A percentile compares a stretch with the other conserved stretches of the same genome.
These are phyloP conservation scores for Termitomyces sp. DNA, from an alignment of 1,284 basidiomycete species.

Conservation along the genomic window DNA sequence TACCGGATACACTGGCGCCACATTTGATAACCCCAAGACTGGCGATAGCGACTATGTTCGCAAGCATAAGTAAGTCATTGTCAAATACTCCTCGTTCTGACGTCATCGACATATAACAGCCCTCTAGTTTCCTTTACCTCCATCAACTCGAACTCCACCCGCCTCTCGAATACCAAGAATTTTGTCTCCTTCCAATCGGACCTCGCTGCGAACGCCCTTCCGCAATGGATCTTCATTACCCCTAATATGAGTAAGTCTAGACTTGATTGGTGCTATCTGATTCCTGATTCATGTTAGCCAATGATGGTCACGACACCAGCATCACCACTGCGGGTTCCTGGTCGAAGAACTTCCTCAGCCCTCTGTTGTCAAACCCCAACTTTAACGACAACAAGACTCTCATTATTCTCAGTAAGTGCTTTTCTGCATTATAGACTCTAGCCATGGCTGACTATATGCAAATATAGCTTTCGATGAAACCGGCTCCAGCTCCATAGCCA, in stretches of 20 bases:
- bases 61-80: slow-evolving; percentile 45
- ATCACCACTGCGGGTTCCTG: slow-evolving; percentile 44
- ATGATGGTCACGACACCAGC: slow-evolving; percentile 60
- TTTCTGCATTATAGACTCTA: not conserved
- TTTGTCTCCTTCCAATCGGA: slow-evolving; percentile 59
- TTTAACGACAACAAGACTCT: slow-evolving; percentile 25
- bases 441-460: slow-evolving; percentile 40
- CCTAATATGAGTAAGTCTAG: slow-evolving; percentile 39
- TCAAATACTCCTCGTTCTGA: not conserved
- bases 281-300: slow-evolving; percentile 15
- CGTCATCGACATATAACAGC: slow-evolving; percentile 9
- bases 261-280: not conserved
- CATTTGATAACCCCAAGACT: not conserved
- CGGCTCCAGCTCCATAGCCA: slow-evolving; percentile 43
- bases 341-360: slow-evolving; percentile 50
- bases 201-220: slow-evolving; percentile 43
- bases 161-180: slow-evolving; percentile 52
- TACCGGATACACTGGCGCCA: slow-evolving; percentile 42
- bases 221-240: slow-evolving; percentile 63
- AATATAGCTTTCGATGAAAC: slow-evolving; percentile 42
- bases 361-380: slow-evolving; percentile 35
- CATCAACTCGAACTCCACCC: slow-evolving; percentile 35
- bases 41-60: slow-evolving; percentile 43
- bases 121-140: slow-evolving; percentile 51
- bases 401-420: slow-evolving; percentile 20